Evolutionary conservation across 2,329 filamentous ascomycete species (phyloP).

Genomic region (Colletotrichum destructivum): DNA sequence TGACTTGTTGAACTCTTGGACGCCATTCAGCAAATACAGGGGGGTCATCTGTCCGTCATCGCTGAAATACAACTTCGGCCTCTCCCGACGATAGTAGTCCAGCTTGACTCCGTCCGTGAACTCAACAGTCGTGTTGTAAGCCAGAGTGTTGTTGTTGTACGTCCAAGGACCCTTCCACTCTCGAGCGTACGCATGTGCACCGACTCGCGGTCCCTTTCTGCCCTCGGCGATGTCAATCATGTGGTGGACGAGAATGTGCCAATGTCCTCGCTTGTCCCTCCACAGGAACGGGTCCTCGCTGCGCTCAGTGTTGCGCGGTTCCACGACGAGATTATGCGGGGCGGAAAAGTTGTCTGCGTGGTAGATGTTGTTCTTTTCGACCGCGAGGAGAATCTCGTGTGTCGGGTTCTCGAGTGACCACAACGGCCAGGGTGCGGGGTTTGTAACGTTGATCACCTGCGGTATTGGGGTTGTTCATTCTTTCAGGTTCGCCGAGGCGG

Average conservation of each 20-base stretch:
- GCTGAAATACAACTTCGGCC: conserved; percentile 65
- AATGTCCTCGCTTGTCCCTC: conserved; percentile 52
- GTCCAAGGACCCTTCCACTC: conserved; percentile 50
- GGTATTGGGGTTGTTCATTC: conserved; percentile 30
- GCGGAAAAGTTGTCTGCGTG: conserved; percentile 47
- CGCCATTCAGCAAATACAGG: conserved; percentile 62
- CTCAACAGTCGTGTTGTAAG: conserved; percentile 49
- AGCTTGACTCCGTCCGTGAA: conserved; percentile 57
- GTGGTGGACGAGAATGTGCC: conserved; percentile 52
- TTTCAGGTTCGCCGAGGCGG: conserved; percentile 16
- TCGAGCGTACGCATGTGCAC: conserved; percentile 49
- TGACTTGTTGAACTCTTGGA: conserved; percentile 56
- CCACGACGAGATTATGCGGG: conserved; percentile 50
- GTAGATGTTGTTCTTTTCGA: conserved; percentile 56
- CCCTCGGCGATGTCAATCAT: conserved; percentile 50
- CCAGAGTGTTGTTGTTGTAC: conserved; percentile 46
- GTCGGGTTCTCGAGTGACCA: conserved; percentile 49
- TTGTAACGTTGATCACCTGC: conserved; percentile 52
- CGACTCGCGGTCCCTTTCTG: conserved; percentile 49
- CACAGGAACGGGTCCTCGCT: conserved; percentile 53
- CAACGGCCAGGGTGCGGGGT: conserved; percentile 59
- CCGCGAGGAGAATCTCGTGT: conserved; percentile 50
- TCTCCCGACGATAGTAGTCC: conserved; percentile 60
- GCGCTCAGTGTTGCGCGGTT: conserved; percentile 35
- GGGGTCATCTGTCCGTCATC: conserved; percentile 61